phyloP scores from a whole-genome alignment of 306 rosid species.

The Corylus heterophylla region DNA sequence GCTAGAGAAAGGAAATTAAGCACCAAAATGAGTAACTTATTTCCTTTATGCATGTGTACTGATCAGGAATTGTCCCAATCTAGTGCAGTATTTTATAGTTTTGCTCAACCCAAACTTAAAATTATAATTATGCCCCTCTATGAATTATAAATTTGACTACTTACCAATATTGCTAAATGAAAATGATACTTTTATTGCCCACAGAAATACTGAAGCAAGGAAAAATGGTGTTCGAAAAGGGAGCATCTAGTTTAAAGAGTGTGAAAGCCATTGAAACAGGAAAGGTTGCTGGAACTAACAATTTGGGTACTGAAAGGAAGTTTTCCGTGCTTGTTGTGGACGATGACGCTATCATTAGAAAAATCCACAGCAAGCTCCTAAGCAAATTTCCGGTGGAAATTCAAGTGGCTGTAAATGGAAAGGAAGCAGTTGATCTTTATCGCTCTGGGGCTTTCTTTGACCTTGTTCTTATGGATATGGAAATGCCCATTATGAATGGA shows the following conservation, averaged over 20 bases:
- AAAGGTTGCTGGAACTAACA: background rate
- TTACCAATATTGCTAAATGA: background rate
- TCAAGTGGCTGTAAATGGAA: constrained; percentile 26
- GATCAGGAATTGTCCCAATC: too few relatives aligned
- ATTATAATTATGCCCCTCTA: too few relatives aligned
- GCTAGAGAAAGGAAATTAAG: background rate
- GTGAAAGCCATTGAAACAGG: background rate
- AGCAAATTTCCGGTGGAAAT: constrained; percentile 6
- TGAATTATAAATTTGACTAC: background rate
- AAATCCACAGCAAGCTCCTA: constrained; percentile 9
- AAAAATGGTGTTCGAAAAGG: background rate
- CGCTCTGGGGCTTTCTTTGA: constrained; percentile 34
- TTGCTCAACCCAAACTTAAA: too few relatives aligned
- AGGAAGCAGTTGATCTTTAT: constrained; percentile 26
- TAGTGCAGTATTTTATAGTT: too few relatives aligned
- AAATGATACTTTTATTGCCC: background rate
- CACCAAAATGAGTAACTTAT: background rate
- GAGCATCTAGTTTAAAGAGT: background rate
- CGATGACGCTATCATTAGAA: constrained; percentile 12
- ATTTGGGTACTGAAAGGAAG: background rate
- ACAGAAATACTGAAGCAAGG: background rate
- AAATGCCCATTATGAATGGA: constrained; percentile 39
- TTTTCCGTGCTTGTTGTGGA: constrained; percentile 30
- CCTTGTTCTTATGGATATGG: constrained; percentile 37
- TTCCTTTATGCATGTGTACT: background rate